Base-by-base conservation (phyloP, 352 stramenopile species). In the Phytophthora crassamura region DNA sequence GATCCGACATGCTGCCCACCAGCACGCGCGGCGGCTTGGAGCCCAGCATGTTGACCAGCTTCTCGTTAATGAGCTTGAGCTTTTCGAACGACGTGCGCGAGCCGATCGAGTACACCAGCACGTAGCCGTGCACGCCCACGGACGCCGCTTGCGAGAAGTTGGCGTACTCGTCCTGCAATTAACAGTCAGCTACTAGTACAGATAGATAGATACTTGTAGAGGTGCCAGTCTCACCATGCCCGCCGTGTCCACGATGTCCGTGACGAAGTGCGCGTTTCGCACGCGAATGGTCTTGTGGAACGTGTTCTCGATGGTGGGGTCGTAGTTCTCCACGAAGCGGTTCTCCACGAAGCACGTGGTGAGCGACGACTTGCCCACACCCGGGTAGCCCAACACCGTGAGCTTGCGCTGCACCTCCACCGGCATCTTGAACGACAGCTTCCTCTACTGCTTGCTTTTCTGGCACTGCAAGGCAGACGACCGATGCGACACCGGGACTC, bases 261-360 rank as follows among this genome's bases (percentile, higher is more conserved):
- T 98, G 33, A 96, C 89, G 60, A 99, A 99, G 75, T 98, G 92
- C 18, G 97, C 96, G 69, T 97, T 97, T n/a, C 90, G 81, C 79
- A 99, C 98, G 35, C 93, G 88, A 52, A 99, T 98, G 8, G 90
- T 98, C 82, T 98, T 98, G 80, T 98, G 91, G 67, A 98, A 97
- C 28, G 93, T 98, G 74, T 97, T 98, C 77, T 99, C 96, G 68
- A 99, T 99, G 6, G 96, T 99, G 43, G 96, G 94, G 75, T 98
- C 94, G 69, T 98, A 98, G 72, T 94, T 96, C 66, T 93, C 84
- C 33, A 95, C 77, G 64, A 96, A 97, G 38, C 86, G 82, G 64
- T 95, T 97, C 76, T 96, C 95, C 34, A 98, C 94, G 67, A 98
- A 99, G 63, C 89, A 93, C 59, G 96, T 98, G 39, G 93, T 98